Base-by-base conservation (phyloP, 2,329 filamentous ascomycete genomes). In the Ceratocystis destructans region DNA sequence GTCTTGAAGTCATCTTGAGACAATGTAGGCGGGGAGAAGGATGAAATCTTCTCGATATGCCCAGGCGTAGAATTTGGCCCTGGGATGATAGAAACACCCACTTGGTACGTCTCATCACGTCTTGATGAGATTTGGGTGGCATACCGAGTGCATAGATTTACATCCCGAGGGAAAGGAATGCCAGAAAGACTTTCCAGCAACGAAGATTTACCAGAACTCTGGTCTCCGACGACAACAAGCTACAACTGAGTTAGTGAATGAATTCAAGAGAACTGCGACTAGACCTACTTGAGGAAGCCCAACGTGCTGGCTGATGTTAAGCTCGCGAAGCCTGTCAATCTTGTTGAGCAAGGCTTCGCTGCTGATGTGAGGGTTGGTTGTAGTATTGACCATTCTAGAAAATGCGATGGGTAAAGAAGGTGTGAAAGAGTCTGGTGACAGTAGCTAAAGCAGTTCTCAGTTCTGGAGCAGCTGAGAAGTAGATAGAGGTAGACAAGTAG, bases 201-300 rank as follows among this genome's bases (percentile, higher is more conserved):
- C 3, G 71, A 71, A 65, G 70, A 72, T 37, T 72, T 72, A 4
- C 70, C 71, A 2, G 70, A 67, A 5, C 70, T 71, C 55, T 71
- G 71, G 55, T 71, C 69, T 22, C 71, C 71, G 37, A 70, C 70
- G 10, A 72, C 70, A 7, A 71, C 70, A 37, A 72, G 66, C 67
- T 71, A 66, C 1, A 68, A 69, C 4, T 22, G n/a, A 31, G 37
- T 55, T n/a, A 48, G 45, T 15, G 25, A 5, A 31, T 6, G 45
- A 7, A 17, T 6, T 33, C 33, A 6, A 31, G 5, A 28, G n/a
- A 15, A 20, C 1, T 3, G 20, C 1, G 22, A 37, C 12, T 6
- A 15, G n/a, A 69, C 66, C 12, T 69, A 93, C 89, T 77, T 90
- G 86, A 0, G 72, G 73, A 0, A 75, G 71, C 48, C 73, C 66